Evolutionary conservation across 1,284 basidiomycete species (phyloP).

Genomic region (Papiliotrema nemorosa): DNA sequence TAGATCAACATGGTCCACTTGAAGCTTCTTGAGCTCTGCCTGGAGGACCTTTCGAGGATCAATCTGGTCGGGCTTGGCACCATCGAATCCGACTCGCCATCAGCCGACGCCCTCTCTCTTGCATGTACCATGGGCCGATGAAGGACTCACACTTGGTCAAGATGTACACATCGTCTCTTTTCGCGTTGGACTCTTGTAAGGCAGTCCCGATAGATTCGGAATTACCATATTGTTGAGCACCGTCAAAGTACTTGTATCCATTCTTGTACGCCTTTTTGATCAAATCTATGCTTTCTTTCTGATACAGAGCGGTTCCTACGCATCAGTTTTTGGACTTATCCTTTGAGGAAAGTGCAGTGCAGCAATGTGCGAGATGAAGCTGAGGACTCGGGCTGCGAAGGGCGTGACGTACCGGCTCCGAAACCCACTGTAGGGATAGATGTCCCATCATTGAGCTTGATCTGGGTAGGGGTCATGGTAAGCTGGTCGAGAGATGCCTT

Average conservation of each 20-base stretch:
- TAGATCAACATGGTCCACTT: constrained; percentile 62
- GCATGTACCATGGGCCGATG: too few species aligned
- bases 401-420: constrained; percentile 15
- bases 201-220: constrained; percentile 56
- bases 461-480: neutral
- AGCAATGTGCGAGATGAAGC: too few species aligned
- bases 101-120: neutral
- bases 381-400: neutral
- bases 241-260: constrained; percentile 38
- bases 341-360: too few species aligned
- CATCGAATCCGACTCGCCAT: constrained; percentile 6
- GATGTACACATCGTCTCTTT: constrained; percentile 56
- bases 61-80: constrained; percentile 2
- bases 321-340: neutral
- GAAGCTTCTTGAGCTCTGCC: constrained; percentile 50
- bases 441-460: constrained; percentile 26
- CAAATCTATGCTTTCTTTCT: constrained; percentile 25
- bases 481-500: neutral
- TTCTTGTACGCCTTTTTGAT: constrained; percentile 31
- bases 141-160: constrained; percentile 51
- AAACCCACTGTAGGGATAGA: constrained; percentile 21
- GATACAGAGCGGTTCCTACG: constrained; percentile 36
- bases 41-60: constrained; percentile 38
- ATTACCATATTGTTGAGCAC: constrained; percentile 49
- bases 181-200: constrained; percentile 53